Percentiles rank a stretch among this genome's conserved stretches.
These are phyloP conservation scores for Collybia sordida DNA, from an alignment of 768 basidiomycete species.

Conservation along the genomic window DNA sequence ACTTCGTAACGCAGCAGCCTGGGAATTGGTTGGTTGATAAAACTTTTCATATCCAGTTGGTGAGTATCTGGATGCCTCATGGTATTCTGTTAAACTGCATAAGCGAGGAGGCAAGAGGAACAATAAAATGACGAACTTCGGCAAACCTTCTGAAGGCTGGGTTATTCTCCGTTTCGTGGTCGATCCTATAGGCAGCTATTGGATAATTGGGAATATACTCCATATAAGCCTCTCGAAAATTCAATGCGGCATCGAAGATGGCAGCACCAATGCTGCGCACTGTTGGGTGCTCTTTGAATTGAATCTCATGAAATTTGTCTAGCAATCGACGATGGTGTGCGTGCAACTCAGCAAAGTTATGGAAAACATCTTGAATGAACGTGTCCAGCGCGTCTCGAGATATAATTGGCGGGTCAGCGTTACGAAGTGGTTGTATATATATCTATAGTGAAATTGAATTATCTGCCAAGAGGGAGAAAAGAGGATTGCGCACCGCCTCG, in stretches of 20 bases:
- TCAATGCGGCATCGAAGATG: constrained; percentile 83
- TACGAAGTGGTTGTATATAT: constrained; percentile 76
- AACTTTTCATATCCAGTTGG: constrained; percentile 86
- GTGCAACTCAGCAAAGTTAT: constrained; percentile 80
- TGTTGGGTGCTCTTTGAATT: constrained; percentile 82
- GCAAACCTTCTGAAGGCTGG: constrained; percentile 75
- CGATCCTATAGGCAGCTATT: constrained; percentile 84
- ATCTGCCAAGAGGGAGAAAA: neutral
- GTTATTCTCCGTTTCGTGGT: constrained; percentile 85
- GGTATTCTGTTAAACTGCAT: constrained; percentile 28
- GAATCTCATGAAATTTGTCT: constrained; percentile 79
- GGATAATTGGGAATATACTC: constrained; percentile 93
- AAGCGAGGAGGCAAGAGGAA: neutral
- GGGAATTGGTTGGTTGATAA: constrained; percentile 89
- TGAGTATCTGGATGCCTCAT: constrained; percentile 74
- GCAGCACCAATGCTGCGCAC: constrained; percentile 84
- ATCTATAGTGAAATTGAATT: constrained; percentile 46
- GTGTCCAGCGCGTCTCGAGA: constrained; percentile 63
- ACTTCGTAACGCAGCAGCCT: constrained; percentile 86
- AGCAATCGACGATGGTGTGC: constrained; percentile 76
- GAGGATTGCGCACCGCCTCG: constrained; percentile 55
- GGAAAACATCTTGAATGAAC: constrained; percentile 87
- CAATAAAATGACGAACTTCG: constrained; percentile 46
- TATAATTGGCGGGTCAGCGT: constrained; percentile 78
- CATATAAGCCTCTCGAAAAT: constrained; percentile 92